phyloP scores from a whole-genome alignment of 2,329 filamentous ascomycete genomes.

The Colletotrichum orchidophilum region DNA sequence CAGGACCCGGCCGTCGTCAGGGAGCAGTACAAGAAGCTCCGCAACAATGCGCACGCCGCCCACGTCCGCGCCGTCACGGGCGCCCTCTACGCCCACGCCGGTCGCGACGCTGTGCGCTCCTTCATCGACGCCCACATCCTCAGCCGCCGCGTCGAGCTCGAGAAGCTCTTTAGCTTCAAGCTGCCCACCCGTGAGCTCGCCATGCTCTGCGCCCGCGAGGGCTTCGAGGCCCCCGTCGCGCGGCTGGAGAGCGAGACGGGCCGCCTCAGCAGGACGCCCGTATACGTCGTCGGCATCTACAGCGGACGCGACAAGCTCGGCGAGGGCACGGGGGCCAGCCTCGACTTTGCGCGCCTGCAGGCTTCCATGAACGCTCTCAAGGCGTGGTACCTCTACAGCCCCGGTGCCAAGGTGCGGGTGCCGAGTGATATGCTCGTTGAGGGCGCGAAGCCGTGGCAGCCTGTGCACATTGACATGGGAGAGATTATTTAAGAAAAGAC shows the following conservation, averaged over 20 bases:
- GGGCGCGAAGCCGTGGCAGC: constrained; percentile 70
- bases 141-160: constrained; percentile 79
- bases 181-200: constrained; percentile 85
- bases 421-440: constrained; percentile 76
- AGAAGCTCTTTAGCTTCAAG: constrained; percentile 83
- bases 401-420: constrained; percentile 69
- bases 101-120: constrained; percentile 78
- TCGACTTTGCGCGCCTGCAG: constrained; percentile 80
- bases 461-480: constrained; percentile 75
- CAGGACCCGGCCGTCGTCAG: constrained; percentile 25
- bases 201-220: constrained; percentile 85
- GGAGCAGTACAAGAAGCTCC: constrained; percentile 70
- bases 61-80: constrained; percentile 88
- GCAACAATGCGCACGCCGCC: constrained; percentile 75
- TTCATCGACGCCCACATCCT: constrained; percentile 90
- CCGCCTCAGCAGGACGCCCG: constrained; percentile 82
- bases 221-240: constrained; percentile 87
- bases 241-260: constrained; percentile 92
- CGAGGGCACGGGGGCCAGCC: constrained; percentile 82
- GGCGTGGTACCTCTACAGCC: constrained; percentile 96
- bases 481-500: constrained; percentile 66
- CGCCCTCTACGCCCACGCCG: constrained; percentile 85
- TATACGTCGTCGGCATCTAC: constrained; percentile 94
- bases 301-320: constrained; percentile 91
- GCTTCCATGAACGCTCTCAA: constrained; percentile 89